Evolutionary conservation across 805 yeast genomes (phyloP).

Genomic region (Yamadazyma insecticola): DNA sequence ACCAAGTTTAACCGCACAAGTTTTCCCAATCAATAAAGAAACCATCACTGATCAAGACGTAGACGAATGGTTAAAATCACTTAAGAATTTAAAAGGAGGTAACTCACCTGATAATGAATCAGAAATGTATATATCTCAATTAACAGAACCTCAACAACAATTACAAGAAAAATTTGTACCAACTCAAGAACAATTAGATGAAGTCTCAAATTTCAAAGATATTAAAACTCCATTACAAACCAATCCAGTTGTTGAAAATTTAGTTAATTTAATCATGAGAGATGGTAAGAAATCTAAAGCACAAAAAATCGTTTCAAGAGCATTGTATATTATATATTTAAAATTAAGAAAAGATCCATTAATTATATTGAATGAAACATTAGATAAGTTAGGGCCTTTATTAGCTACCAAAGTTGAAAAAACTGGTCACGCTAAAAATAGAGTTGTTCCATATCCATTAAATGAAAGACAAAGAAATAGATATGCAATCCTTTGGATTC

Average conservation of each 20-base stretch:
- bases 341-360: constrained; percentile 78
- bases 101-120: constrained; percentile 26
- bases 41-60: constrained; percentile 34
- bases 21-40: constrained; percentile 35
- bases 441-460: constrained; percentile 78
- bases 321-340: constrained; percentile 74
- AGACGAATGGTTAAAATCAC: constrained; percentile 45
- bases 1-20: constrained; percentile 26
- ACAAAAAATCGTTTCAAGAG: constrained; percentile 64
- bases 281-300: constrained; percentile 86
- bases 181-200: constrained; percentile 56
- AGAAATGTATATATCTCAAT: constrained; percentile 36
- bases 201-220: constrained; percentile 46
- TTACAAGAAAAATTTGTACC: constrained; percentile 47
- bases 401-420: constrained; percentile 71
- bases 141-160: constrained; percentile 33
- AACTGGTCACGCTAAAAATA: constrained; percentile 83
- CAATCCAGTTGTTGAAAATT: constrained; percentile 71
- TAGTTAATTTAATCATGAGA: constrained; percentile 86
- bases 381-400: constrained; percentile 82
- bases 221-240: constrained; percentile 55
- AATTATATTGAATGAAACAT: constrained; percentile 60
- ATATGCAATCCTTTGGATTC: constrained; percentile 85
- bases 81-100: constrained; percentile 33
- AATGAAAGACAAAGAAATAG: constrained; percentile 78